These are phyloP conservation scores for Aspergillus bombycis DNA, from an alignment of 2,329 filamentous ascomycete species.

Conservation along the genomic window DNA sequence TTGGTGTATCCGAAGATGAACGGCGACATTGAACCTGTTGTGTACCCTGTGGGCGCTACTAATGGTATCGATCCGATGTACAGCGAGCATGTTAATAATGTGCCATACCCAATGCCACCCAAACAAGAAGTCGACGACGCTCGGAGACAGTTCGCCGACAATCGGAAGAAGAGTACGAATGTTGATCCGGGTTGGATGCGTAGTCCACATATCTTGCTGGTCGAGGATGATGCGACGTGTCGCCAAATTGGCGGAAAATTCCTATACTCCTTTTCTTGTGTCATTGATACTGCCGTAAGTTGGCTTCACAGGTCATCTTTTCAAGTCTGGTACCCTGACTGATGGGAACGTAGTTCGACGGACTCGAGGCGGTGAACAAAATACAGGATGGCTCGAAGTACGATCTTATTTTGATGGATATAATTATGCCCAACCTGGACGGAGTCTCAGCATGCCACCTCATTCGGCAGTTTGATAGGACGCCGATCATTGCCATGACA, in stretches of 20 bases:
- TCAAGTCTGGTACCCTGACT: constrained; percentile 2
- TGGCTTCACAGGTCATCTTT: neutral
- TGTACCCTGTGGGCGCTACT: constrained; percentile 88
- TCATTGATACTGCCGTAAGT: constrained; percentile 66
- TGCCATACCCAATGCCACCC: constrained; percentile 78
- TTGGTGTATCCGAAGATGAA: constrained; percentile 55
- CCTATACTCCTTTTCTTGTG: constrained; percentile 65
- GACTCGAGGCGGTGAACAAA: constrained; percentile 87
- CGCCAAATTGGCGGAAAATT: constrained; percentile 69
- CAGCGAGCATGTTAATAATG: constrained; percentile 90
- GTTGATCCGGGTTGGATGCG: constrained; percentile 68
- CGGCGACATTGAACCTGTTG: constrained; percentile 68
- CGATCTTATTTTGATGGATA: constrained; percentile 81
- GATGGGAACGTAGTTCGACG: constrained; percentile 68
- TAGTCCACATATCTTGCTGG: constrained; percentile 79
- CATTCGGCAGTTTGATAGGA: constrained; percentile 82
- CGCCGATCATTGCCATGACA: constrained; percentile 96
- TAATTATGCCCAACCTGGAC: constrained; percentile 96
- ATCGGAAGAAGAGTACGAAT: constrained; percentile 63
- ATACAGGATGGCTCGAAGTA: constrained; percentile 69
- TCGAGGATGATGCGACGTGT: constrained; percentile 77
- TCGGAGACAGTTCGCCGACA: constrained; percentile 52
- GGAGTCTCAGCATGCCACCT: constrained; percentile 93
- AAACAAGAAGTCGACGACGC: constrained; percentile 60
- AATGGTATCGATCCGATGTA: constrained; percentile 95